A percentile compares a stretch with the other conserved stretches of the same genome.
Evolutionary conservation across 768 basidiomycete genomes (phyloP).

Genomic region (Boletus barrowsii): DNA sequence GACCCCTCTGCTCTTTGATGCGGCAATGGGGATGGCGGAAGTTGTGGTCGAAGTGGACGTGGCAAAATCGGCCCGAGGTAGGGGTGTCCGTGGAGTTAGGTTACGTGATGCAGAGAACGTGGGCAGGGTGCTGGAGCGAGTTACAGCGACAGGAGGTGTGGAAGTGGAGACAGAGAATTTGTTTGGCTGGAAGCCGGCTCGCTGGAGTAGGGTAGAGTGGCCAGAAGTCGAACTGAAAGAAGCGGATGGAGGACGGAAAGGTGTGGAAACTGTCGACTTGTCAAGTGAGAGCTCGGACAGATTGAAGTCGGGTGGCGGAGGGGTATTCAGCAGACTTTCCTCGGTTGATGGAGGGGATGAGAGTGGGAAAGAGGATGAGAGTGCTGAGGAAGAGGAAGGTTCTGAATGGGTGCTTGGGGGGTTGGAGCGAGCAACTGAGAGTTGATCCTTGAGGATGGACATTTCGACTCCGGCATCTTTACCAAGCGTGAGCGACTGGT

Average conservation of each 20-base stretch:
- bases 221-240: constrained; percentile 35
- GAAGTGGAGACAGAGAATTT: constrained; percentile 40
- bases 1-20: constrained; percentile 75
- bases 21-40: constrained; percentile 36
- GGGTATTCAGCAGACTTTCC: constrained; percentile 57
- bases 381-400: constrained; percentile 25
- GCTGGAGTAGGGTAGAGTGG: constrained; percentile 49
- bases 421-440: constrained; percentile 40
- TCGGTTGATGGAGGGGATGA: constrained; percentile 33
- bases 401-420: constrained; percentile 28
- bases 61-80: constrained; percentile 35
- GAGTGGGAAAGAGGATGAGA: constrained; percentile 36
- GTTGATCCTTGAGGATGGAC: constrained; percentile 75
- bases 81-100: constrained; percentile 42
- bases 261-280: constrained; percentile 38
- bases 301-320: constrained; percentile 59
- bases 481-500: constrained; percentile 14
- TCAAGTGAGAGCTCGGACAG: constrained; percentile 53
- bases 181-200: constrained; percentile 46
- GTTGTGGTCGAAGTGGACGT: constrained; percentile 38
- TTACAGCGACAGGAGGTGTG: constrained; percentile 41
- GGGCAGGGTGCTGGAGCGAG: constrained; percentile 58
- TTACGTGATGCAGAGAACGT: constrained; percentile 48
- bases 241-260: constrained; percentile 32
- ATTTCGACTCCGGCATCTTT: constrained; percentile 85